Conservation (phyloP, 768 basidiomycete species). For the Pisolithus orientalis region DNA sequence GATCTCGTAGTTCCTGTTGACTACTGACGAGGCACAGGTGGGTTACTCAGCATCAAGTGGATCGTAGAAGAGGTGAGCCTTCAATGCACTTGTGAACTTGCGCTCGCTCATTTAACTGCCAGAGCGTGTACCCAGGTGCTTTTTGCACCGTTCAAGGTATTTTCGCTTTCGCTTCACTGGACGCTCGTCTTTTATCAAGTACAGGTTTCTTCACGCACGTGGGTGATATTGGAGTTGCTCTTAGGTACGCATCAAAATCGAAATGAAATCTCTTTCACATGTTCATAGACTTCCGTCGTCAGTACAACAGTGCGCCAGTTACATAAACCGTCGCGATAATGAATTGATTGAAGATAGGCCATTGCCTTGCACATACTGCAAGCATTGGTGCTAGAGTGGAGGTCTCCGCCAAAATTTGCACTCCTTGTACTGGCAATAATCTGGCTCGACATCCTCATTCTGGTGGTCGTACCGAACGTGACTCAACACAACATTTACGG, state of each 20-base stretch:
- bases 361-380: conserved; percentile 37
- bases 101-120: background rate
- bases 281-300: conserved; percentile 1
- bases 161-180: background rate
- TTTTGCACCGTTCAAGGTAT: conserved; percentile 33
- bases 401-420: conserved; percentile 4
- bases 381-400: conserved; percentile 30
- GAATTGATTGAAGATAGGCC: conserved; percentile 10
- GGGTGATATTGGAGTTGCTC: too few species aligned
- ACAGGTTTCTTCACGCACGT: conserved; percentile 26
- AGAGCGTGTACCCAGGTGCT: conserved; percentile 26
- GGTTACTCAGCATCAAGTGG: conserved; percentile 34
- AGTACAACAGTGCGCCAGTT: conserved; percentile 10
- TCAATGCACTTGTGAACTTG: background rate
- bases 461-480: conserved; percentile 33
- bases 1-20: background rate
- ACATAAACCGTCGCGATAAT: background rate
- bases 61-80: conserved; percentile 24
- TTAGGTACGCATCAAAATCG: conserved; percentile 4
- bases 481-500: conserved; percentile 35
- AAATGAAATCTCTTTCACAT: background rate
- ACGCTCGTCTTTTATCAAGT: background rate
- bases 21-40: conserved; percentile 8
- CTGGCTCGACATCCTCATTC: conserved; percentile 14
- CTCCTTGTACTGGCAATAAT: too few species aligned